Percentiles rank a stretch among this genome's conserved stretches.
Evolutionary conservation across 2,329 filamentous ascomycete genomes (phyloP).

Genomic region (Botrytis sinoallii): DNA sequence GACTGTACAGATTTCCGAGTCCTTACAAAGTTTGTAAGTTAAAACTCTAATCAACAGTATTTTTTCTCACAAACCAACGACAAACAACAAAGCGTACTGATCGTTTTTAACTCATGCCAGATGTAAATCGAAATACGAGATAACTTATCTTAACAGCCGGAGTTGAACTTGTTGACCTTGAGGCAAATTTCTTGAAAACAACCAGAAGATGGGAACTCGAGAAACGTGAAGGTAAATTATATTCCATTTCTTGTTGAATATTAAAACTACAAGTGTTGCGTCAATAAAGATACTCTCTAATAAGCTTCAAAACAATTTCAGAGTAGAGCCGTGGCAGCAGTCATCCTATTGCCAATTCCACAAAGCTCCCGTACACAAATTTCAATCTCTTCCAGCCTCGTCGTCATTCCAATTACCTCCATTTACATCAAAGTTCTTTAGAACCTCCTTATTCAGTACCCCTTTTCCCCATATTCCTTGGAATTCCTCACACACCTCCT

Average conservation of each 20-base stretch:
- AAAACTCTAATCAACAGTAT: not conserved
- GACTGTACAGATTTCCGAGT: not conserved
- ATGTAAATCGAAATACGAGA: not conserved
- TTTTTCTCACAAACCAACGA: not conserved
- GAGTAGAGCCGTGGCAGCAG: no score
- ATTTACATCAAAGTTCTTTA: not conserved
- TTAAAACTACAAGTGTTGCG: not conserved
- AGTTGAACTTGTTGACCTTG: not conserved
- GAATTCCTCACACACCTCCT: not conserved
- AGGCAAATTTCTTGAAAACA: not conserved
- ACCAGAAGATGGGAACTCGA: not conserved
- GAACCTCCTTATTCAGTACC: not conserved
- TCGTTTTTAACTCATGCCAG: not conserved
- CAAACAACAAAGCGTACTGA: not conserved
- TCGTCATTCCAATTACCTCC: not conserved
- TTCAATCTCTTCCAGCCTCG: no score
- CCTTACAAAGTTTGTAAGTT: not conserved
- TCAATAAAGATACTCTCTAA: not conserved
- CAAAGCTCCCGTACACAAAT: not conserved
- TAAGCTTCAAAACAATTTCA: not conserved
- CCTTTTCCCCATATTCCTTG: not conserved
- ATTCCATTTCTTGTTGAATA: not conserved
- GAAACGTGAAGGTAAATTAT: not conserved
- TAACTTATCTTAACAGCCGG: not conserved
- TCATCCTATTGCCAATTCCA: not conserved